Evolutionary conservation across 1,284 basidiomycete genomes (phyloP), one percentile per base, ranked within the genome.

Genomic region (Schizophyllum commune): DNA sequence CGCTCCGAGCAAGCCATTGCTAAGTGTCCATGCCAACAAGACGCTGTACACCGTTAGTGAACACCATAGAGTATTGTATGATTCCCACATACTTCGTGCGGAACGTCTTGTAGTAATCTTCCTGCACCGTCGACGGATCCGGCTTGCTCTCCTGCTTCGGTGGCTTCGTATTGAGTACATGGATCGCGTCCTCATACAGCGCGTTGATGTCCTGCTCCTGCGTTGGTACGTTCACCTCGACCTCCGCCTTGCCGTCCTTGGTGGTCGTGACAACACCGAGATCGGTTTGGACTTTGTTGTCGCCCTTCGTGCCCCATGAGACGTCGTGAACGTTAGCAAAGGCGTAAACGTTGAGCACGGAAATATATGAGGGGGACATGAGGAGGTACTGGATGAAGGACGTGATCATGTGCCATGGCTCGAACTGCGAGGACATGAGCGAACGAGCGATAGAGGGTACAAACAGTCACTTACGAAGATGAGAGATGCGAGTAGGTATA

Each of bases 361-460:
- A 84, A 71, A 96, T 95, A 69, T 96, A 98, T 0, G 93, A 94
- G 4, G 96, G 96, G 0, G 92, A 90, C 78, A 96, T 85, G 60
- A 98, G 79, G 21, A 96, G 76, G 70, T 98, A 98, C 72, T 98
- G 96, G 15, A 95, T 53, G 75, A 97, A 96, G n/a, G 89, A 92
- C 0, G 96, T 97, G 70, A 97, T 81, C 89, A 92, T 88, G 69
- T 96, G 94, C 86, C 92, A 91, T 3, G 93, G 94, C 69, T 96
- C 91, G 68, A 92, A 86, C 88, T 91, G 63, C 59, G 52, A 55
- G 52, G 34, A 59, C 56, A 55, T 61, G n/a, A 61, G 53, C n/a
- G n/a, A n/a, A n/a, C n/a, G n/a, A n/a, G n/a, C n/a, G n/a, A n/a
- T n/a, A n/a, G n/a, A n/a, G n/a, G n/a, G n/a, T n/a, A n/a, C n/a